These are phyloP conservation scores for Ustulina deusta DNA, from an alignment of 2,329 filamentous ascomycete species.

Conservation along the genomic window DNA sequence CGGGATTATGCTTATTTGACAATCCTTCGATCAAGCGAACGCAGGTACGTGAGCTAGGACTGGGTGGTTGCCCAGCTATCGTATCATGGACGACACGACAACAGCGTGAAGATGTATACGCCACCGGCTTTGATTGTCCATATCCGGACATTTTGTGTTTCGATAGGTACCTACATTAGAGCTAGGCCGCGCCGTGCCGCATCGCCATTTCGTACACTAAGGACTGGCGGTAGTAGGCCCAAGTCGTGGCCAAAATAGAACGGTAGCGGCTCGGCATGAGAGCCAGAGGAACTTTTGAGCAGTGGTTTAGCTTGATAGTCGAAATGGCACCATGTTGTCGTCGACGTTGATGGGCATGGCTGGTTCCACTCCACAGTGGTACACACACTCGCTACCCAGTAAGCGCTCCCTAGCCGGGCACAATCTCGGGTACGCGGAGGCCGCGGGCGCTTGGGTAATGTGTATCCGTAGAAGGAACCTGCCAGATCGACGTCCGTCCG, in stretches of 20 bases:
- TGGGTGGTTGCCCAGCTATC: not conserved
- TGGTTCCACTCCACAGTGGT: conserved; percentile 14
- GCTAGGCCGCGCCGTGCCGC: conserved; percentile 32
- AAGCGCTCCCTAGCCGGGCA: conserved; percentile 27
- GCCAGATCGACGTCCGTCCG: not conserved
- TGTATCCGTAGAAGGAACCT: conserved; percentile 9
- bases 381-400: conserved; percentile 24
- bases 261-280: conserved; percentile 24
- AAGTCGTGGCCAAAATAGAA: conserved; percentile 21
- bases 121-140: conserved; percentile 8
- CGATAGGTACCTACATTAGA: conserved; percentile 1
- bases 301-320: not conserved
- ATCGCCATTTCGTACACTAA: not conserved
- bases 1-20: conserved; percentile 26
- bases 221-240: not conserved
- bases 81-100: conserved; percentile 10
- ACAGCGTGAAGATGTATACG: not conserved
- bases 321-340: not conserved
- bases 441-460: conserved; percentile 12
- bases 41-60: conserved; percentile 33
- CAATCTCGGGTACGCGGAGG: conserved; percentile 31
- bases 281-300: conserved; percentile 10
- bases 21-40: conserved; percentile 24
- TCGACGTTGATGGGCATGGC: not conserved
- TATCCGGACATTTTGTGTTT: not conserved